Evolutionary conservation across 148 eudicot species (phyloP).

Genomic region (Oxyria digyna): DNA sequence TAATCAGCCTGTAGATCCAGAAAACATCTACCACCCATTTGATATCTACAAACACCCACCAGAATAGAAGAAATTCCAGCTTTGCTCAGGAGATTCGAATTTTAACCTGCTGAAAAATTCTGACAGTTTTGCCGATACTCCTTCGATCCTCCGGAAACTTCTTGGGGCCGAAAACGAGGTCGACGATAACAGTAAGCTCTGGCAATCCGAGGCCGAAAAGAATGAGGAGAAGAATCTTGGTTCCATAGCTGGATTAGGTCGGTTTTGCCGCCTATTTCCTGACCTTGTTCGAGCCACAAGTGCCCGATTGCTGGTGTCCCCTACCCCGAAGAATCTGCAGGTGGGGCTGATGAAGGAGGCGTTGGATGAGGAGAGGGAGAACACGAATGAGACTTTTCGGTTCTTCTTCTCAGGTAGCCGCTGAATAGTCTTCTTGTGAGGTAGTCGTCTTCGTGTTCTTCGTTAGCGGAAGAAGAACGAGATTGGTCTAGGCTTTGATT

Average conservation of each 20-base stretch:
- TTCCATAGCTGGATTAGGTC: too few species aligned
- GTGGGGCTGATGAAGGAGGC: slow-evolving; percentile 23
- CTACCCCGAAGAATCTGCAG: slow-evolving; percentile 6
- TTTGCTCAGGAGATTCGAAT: background rate
- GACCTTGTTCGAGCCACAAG: slow-evolving; percentile 16
- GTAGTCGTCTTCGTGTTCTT: too few species aligned
- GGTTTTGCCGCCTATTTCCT: slow-evolving; percentile 13
- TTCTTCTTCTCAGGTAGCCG: too few species aligned
- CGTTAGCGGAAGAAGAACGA: too few species aligned
- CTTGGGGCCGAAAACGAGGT: slow-evolving; percentile 81
- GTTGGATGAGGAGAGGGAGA: slow-evolving; percentile 24
- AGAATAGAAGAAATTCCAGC: background rate
- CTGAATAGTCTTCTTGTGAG: too few species aligned
- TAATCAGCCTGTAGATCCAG: too few species aligned
- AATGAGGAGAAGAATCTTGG: slow-evolving; percentile 48
- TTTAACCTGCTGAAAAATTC: slow-evolving; percentile 97
- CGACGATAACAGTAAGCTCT: slow-evolving; percentile 84
- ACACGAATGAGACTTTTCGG: slow-evolving; percentile 3
- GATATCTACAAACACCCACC: background rate
- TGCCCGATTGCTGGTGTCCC: background rate
- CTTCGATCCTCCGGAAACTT: slow-evolving; percentile 79
- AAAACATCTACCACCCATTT: background rate
- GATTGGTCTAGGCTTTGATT: too few species aligned
- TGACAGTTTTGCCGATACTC: slow-evolving; percentile 77
- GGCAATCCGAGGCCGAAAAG: slow-evolving; percentile 83